A percentile compares a stretch with the other conserved stretches of the same genome.
phyloP scores from a whole-genome alignment of 2,329 filamentous ascomycete genomes.

The Cercospora zeina region DNA sequence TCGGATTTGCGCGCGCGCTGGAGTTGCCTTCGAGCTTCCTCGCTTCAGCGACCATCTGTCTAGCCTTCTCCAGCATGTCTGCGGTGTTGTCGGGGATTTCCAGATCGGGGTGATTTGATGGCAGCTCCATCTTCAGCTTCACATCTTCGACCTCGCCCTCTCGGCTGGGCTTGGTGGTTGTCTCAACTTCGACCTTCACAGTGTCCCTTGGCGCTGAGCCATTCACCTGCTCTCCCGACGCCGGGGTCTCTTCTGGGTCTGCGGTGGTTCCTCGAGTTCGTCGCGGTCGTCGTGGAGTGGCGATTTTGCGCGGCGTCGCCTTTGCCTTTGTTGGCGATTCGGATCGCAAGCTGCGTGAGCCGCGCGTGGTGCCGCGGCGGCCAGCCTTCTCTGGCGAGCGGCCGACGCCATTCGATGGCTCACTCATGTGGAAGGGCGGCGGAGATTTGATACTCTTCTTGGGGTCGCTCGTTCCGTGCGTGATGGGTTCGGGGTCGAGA shows the following conservation, averaged over 20 bases:
- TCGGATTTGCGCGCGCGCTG: slow-evolving; percentile 50
- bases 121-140: slow-evolving; percentile 73
- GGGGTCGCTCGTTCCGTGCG: slow-evolving; percentile 60
- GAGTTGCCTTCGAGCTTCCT: slow-evolving; percentile 52
- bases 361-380: slow-evolving; percentile 33
- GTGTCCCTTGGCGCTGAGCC: slow-evolving; percentile 44
- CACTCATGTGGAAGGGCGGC: slow-evolving; percentile 64
- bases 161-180: slow-evolving; percentile 55
- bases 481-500: slow-evolving; percentile 81
- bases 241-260: slow-evolving; percentile 35
- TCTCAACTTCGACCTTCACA: slow-evolving; percentile 69
- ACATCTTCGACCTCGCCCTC: slow-evolving; percentile 66
- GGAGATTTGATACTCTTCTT: slow-evolving; percentile 73
- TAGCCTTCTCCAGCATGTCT: slow-evolving; percentile 81
- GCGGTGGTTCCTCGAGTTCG: slow-evolving; percentile 42
- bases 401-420: slow-evolving; percentile 35
- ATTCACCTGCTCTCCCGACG: slow-evolving; percentile 32
- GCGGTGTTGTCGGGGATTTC: slow-evolving; percentile 70
- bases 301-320: slow-evolving; percentile 50
- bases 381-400: slow-evolving; percentile 32
- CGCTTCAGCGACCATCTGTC: slow-evolving; percentile 79
- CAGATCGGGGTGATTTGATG: slow-evolving; percentile 64
- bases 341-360: slow-evolving; percentile 60
- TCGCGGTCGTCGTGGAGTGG: slow-evolving; percentile 57
- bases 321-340: slow-evolving; percentile 54